A percentile compares a stretch with the other conserved stretches of the same genome.
phyloP scores from a whole-genome alignment of 2,329 filamentous ascomycete species.

The Colletotrichum sp. region DNA sequence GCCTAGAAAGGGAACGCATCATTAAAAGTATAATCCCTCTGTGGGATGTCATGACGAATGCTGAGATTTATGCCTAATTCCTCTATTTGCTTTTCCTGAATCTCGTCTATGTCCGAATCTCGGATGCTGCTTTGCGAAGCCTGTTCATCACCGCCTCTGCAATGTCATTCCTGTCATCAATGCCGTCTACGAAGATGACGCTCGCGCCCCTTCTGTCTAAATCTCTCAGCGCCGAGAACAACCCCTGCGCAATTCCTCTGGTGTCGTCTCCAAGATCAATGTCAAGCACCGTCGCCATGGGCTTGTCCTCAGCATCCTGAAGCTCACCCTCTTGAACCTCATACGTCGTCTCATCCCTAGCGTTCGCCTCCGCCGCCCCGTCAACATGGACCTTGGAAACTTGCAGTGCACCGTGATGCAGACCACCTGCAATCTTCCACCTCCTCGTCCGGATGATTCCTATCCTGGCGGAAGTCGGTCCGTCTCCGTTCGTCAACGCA shows the following conservation, averaged over 20 bases:
- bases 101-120: conserved; percentile 53
- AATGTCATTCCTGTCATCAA: conserved; percentile 79
- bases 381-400: conserved; percentile 30
- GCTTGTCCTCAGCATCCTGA: conserved; percentile 32
- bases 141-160: conserved; percentile 89
- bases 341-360: conserved; percentile 36
- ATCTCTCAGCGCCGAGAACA: conserved; percentile 87
- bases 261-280: conserved; percentile 75
- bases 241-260: conserved; percentile 78
- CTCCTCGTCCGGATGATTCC: conserved; percentile 62
- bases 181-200: conserved; percentile 89
- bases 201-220: conserved; percentile 82
- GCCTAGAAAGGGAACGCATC: conserved; percentile 21
- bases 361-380: conserved; percentile 22
- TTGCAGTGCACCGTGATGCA: conserved; percentile 36
- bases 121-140: conserved; percentile 76
- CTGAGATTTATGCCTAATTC: conserved; percentile 23
- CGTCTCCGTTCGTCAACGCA: conserved; percentile 24
- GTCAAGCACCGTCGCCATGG: conserved; percentile 62
- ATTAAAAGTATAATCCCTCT: conserved; percentile 19
- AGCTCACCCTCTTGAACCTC: conserved; percentile 47
- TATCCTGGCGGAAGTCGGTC: conserved; percentile 34
- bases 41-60: conserved; percentile 19
- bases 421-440: conserved; percentile 52
- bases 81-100: neutral